Evolutionary conservation across 768 basidiomycete genomes (phyloP), one percentile per base, ranked within the genome.

Genomic region (Mycena filopes): DNA sequence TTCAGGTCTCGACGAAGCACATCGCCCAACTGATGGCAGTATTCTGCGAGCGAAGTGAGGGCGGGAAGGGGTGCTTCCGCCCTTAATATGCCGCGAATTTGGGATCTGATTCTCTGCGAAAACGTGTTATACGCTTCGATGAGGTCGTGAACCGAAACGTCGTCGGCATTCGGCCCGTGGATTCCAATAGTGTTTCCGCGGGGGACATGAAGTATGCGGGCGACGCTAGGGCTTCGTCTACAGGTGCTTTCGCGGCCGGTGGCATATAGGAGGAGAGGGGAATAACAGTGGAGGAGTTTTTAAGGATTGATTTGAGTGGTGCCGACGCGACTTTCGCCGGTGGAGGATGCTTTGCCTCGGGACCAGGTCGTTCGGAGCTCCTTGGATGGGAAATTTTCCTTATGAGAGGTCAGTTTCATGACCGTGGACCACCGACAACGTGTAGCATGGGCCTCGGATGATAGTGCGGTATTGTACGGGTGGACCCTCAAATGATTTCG

Each of bases 81-180:
- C 12, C 47, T 62, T 21, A 74, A 29, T 21, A 78, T 63, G 16
- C 42, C 33, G 29, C 69, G 60, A 28, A 73, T 70, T 33, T 75
- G 71, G 13, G 73, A 63, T 15, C 79, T 78, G 58, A 90, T 75
- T 28, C 85, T 81, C 29, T 74, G 73, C 0, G 82, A 81, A 45
- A 91, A 78, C 0, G 81, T 78, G 66, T 76, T 79, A 70, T 91
- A 91, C 13, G 90, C 88, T 71, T 92, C 89, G 42, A 83, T 76
- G 63, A 91, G 75, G 73, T 89, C 87, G 68, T 87, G 86, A 28
- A 78, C 60, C 1, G 83, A 79, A n/a, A 85, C 74, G 33, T 73
- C 70, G 38, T 78, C 73, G 41, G 59, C 66, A 9, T 77, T 74
- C 2, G 73, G 71, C 82, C 78, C n/a, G 77, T 72, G 4, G 87